Evolutionary conservation across 176 grass and related monocot species (phyloP).

Genomic region (Alloteropsis semialata): DNA sequence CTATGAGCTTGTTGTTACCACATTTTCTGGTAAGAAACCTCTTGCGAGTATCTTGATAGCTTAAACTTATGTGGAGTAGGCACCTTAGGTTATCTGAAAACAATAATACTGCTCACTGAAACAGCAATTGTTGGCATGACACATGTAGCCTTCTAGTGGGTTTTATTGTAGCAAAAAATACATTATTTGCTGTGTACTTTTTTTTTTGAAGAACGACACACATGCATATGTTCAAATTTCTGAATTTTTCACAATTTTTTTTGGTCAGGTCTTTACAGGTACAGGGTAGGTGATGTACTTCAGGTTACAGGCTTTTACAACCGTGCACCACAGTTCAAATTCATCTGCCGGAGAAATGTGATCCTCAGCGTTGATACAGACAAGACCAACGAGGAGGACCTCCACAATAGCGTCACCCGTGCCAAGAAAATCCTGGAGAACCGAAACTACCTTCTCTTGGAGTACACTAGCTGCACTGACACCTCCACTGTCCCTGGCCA

Average conservation of each 20-base stretch:
- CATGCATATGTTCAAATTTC: neutral
- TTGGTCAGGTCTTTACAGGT: slow-evolving; percentile 67
- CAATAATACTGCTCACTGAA: neutral
- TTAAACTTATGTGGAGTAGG: neutral
- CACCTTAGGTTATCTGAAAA: neutral
- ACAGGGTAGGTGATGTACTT: slow-evolving; percentile 77
- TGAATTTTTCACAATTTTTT: slow-evolving; percentile 27
- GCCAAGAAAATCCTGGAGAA: slow-evolving; percentile 58
- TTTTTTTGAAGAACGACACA: neutral
- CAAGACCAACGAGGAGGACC: slow-evolving; percentile 82
- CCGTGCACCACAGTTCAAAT: slow-evolving; percentile 67
- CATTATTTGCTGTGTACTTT: neutral
- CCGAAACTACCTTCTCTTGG: slow-evolving; percentile 48
- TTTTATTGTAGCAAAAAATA: neutral
- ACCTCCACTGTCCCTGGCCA: slow-evolving; percentile 58
- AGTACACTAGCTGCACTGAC: slow-evolving; percentile 77
- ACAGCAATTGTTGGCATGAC: neutral
- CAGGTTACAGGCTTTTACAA: slow-evolving; percentile 76
- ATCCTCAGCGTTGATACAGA: slow-evolving; percentile 69
- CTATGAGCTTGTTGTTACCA: slow-evolving; percentile 78
- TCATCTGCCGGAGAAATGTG: slow-evolving; percentile 73
- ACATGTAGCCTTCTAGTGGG: neutral
- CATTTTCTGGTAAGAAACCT: slow-evolving; percentile 60
- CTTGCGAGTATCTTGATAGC: neutral
- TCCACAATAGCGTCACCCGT: slow-evolving; percentile 58